Evolutionary conservation across 2,329 filamentous ascomycete species (phyloP).

Genomic region (Fusarium poae): DNA sequence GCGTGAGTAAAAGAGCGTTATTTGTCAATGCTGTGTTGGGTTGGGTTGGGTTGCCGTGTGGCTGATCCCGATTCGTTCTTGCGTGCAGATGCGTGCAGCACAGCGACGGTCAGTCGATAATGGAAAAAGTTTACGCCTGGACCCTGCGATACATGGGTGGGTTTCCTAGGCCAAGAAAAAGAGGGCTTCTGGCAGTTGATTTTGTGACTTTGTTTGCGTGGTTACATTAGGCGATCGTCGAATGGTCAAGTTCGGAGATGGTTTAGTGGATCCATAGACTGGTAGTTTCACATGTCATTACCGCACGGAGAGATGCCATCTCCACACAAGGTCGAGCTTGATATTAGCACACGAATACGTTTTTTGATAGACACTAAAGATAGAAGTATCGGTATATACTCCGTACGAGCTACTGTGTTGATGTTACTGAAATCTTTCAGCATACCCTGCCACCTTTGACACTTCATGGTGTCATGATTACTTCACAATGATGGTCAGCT

Average conservation of each 20-base stretch:
- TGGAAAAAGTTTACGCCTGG: constrained; percentile 20
- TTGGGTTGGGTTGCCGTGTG: constrained; percentile 9
- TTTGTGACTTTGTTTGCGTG: constrained; percentile 31
- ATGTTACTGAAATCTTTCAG: background rate
- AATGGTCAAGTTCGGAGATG: constrained; percentile 31
- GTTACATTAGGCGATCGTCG: constrained; percentile 40
- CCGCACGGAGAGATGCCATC: background rate
- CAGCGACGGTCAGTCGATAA: background rate
- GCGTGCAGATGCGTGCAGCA: constrained; percentile 3
- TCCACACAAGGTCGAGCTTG: constrained; percentile 17
- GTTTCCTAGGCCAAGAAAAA: constrained; percentile 22
- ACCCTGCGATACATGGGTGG: constrained; percentile 40
- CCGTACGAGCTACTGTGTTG: background rate
- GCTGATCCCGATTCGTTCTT: constrained; percentile 34
- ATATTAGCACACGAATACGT: constrained; percentile 21
- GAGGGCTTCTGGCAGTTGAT: constrained; percentile 26
- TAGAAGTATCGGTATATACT: background rate
- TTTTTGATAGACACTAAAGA: background rate
- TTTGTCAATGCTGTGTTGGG: background rate
- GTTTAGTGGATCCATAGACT: constrained; percentile 37
- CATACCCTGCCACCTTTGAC: background rate
- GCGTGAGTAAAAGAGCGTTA: constrained; percentile 30
- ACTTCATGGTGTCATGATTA: background rate
- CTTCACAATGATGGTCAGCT: background rate
- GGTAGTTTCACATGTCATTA: constrained; percentile 42